Percentiles rank a stretch among this genome's conserved stretches.
These are phyloP conservation scores for Globisporangium splendens DNA, from an alignment of 352 stramenopile species.

Conservation along the genomic window DNA sequence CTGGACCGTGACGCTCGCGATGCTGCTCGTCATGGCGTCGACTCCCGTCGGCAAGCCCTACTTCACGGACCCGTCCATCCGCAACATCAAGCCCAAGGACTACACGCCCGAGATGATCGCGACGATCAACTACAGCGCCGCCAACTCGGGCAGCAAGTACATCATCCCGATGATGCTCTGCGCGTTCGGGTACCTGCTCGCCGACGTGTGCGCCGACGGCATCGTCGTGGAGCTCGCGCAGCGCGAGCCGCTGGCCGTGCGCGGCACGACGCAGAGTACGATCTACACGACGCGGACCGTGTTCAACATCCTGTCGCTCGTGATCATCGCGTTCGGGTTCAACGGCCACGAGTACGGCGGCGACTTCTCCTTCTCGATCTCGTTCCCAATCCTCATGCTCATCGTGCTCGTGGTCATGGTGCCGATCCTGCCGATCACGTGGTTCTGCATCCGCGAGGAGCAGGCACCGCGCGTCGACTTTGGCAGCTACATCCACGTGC, in stretches of 20 bases:
- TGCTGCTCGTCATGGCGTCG: constrained; percentile 41
- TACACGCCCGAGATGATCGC: constrained; percentile 25
- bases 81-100: constrained; percentile 21
- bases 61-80: constrained; percentile 26
- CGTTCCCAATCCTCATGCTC: constrained; percentile 25
- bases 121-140: constrained; percentile 28
- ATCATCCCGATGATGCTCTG: constrained; percentile 45
- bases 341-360: constrained; percentile 38
- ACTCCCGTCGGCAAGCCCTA: constrained; percentile 39
- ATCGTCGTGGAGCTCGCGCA: constrained; percentile 31
- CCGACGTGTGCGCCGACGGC: constrained; percentile 49
- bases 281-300: constrained; percentile 23
- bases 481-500: constrained; percentile 7
- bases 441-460: constrained; percentile 23
- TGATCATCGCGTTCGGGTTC: constrained; percentile 21
- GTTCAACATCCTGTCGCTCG: constrained; percentile 16
- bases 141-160: constrained; percentile 22
- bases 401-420: constrained; percentile 14
- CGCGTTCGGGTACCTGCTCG: constrained; percentile 51
- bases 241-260: constrained; percentile 29
- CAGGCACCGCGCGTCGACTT: constrained; percentile 9
- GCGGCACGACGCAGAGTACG: constrained; percentile 15
- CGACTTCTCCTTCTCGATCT: constrained; percentile 29
- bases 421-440: constrained; percentile 21
- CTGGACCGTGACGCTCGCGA: constrained; percentile 35